These are phyloP conservation scores for Pseudoneurospora amorphoporcata DNA, from an alignment of 495 filamentous ascomycete species.

Conservation along the genomic window DNA sequence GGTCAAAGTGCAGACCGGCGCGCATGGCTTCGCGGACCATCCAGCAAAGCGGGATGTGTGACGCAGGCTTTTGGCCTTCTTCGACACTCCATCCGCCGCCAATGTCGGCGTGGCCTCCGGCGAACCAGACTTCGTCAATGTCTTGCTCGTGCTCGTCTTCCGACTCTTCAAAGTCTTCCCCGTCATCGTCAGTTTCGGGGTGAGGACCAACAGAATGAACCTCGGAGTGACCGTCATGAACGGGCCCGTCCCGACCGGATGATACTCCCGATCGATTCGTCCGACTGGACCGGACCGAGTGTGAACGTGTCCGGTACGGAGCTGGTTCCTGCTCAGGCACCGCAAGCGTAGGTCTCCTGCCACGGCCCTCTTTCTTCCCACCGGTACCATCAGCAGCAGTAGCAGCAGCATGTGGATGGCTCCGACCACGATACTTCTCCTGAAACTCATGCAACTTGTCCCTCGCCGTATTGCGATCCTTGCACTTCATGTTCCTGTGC, in stretches of 20 bases:
- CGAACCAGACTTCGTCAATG: constrained; percentile 78
- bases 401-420: neutral
- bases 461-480: constrained; percentile 24
- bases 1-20: constrained; percentile 63
- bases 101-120: constrained; percentile 72
- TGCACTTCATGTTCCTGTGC: constrained; percentile 17
- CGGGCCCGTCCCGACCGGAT: constrained; percentile 12
- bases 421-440: constrained; percentile 25
- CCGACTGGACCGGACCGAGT: constrained; percentile 18
- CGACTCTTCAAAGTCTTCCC: constrained; percentile 32
- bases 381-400: neutral
- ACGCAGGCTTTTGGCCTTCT: constrained; percentile 48
- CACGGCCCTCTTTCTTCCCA: constrained; percentile 2
- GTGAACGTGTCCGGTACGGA: constrained; percentile 38
- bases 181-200: constrained; percentile 20
- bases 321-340: constrained; percentile 10
- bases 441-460: constrained; percentile 32
- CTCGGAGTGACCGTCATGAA: constrained; percentile 16
- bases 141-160: constrained; percentile 58
- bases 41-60: constrained; percentile 69
- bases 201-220: constrained; percentile 12
- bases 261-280: constrained; percentile 5
- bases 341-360: constrained; percentile 7
- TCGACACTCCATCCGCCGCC: constrained; percentile 71
- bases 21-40: constrained; percentile 73